A percentile compares a stretch with the other conserved stretches of the same genome.
phyloP scores from a whole-genome alignment of 176 grass and related monocot species.

The Alopecurus myosuroides region DNA sequence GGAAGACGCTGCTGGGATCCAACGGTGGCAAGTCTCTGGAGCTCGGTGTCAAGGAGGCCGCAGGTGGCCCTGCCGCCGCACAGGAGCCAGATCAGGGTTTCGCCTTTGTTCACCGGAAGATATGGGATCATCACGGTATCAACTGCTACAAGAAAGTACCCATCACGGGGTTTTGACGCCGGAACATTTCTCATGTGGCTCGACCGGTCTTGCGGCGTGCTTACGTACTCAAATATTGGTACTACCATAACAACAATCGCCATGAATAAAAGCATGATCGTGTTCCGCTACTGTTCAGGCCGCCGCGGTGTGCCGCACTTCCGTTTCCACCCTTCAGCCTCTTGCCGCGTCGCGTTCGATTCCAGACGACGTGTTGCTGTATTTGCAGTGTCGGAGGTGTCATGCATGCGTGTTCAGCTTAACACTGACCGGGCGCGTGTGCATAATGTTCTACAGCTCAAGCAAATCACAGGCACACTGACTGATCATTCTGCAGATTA shows the following conservation, averaged over 20 bases:
- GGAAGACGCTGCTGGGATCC: neutral
- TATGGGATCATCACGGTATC: neutral
- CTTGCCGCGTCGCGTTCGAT: neutral
- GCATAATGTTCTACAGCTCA: too few relatives aligned
- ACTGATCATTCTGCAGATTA: too few relatives aligned
- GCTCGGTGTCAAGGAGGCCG: neutral
- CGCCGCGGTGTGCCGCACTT: neutral
- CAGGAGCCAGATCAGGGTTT: neutral
- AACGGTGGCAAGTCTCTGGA: neutral
- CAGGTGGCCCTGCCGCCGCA: neutral
- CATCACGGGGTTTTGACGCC: neutral
- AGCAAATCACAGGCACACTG: too few relatives aligned
- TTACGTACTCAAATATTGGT: neutral
- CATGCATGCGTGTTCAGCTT: too few relatives aligned
- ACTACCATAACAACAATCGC: neutral
- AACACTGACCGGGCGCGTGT: too few relatives aligned
- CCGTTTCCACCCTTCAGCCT: neutral
- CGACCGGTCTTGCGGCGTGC: neutral
- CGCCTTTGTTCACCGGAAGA: neutral
- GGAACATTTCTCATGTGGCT: neutral
- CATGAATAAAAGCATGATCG: neutral
- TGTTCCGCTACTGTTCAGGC: neutral
- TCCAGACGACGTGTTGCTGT: neutral
- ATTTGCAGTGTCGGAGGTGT: neutral
- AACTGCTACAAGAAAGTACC: constrained; percentile 11